Base-by-base conservation (phyloP, 306 rosid species). In the Cicer arietinum region DNA sequence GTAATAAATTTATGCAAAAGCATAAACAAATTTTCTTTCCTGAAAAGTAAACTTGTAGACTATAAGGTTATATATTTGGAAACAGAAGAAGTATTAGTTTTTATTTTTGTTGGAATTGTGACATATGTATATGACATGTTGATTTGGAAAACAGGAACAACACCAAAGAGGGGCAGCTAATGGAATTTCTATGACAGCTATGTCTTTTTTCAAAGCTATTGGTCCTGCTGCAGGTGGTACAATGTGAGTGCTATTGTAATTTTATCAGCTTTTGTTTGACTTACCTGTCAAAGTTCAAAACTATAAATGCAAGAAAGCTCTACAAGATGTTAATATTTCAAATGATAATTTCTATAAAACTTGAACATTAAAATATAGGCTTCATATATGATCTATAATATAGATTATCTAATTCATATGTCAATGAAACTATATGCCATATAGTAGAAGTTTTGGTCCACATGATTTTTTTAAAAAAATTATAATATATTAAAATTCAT, bases 161-260 rank as follows among this genome's bases (percentile, higher is more conserved):
- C 80, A 82, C 48, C 96, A 90, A 81, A 85, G 98, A 68, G 98
- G 98, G n/a, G 95, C 93, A 14, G 97, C 97, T 35, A 94, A 94
- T 86, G 98, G 98, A 69, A 72, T 91, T 68, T 42, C 98, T 13
- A 87, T 94, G 98, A 87, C 98, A n/a, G 84, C 52, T 11, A 85
- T 88, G 94, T 94, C 98, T 54, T 45, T 94, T 13, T 91, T 85
- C 82, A 94, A 91, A 88, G 89, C 98, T 79, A 47, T 80, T 71
- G 98, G 97, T 73, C 97, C 98, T 65, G 97, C 96, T 44, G 78
- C 78, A 6, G 97, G 96, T 56, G 98, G 98, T 78, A 83, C 87
- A 37, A 0, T 94, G 98, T 94, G 83, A 74, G 97, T 86, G 13
- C 17, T 40, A 35, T 2, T 48, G 1, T 40, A 6, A 60, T 56